Percentiles rank a stretch among this genome's conserved stretches.
phyloP scores from a whole-genome alignment of 1,139 yeast genomes.

The Candida sojae region DNA sequence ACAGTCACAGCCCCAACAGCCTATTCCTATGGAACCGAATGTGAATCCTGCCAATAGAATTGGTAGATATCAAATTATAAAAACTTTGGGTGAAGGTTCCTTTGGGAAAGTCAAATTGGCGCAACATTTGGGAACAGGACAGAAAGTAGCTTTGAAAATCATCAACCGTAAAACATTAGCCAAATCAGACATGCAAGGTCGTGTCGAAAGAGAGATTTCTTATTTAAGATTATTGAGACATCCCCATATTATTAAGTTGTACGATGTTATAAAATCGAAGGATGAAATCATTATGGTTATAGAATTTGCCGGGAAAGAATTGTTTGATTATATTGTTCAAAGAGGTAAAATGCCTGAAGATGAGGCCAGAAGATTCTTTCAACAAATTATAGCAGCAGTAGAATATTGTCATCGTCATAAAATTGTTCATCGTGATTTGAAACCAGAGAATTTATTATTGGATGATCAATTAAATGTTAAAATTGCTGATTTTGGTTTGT shows the following conservation, averaged over 20 bases:
- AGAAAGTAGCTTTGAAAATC: slow-evolving; percentile 90
- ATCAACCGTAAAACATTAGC: slow-evolving; percentile 93
- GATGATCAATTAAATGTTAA: slow-evolving; percentile 93
- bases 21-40: slow-evolving; percentile 27
- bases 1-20: slow-evolving; percentile 14
- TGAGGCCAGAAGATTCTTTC: slow-evolving; percentile 94
- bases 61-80: slow-evolving; percentile 92
- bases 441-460: slow-evolving; percentile 88
- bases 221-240: slow-evolving; percentile 87
- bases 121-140: slow-evolving; percentile 89
- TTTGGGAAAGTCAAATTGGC: slow-evolving; percentile 97
- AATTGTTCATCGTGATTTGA: slow-evolving; percentile 94
- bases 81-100: slow-evolving; percentile 95
- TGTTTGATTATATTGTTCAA: slow-evolving; percentile 94
- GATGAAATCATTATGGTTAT: slow-evolving; percentile 98
- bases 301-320: slow-evolving; percentile 94
- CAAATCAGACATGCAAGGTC: slow-evolving; percentile 96
- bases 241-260: slow-evolving; percentile 94
- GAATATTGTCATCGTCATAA: slow-evolving; percentile 98
- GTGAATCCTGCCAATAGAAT: slow-evolving; percentile 54
- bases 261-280: slow-evolving; percentile 93
- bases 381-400: slow-evolving; percentile 96
- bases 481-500: slow-evolving; percentile 95
- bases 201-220: slow-evolving; percentile 93
- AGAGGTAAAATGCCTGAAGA: slow-evolving; percentile 93